These are phyloP conservation scores for Phytophthora boehmeriae DNA, from an alignment of 352 stramenopile genomes.

Conservation along the genomic window DNA sequence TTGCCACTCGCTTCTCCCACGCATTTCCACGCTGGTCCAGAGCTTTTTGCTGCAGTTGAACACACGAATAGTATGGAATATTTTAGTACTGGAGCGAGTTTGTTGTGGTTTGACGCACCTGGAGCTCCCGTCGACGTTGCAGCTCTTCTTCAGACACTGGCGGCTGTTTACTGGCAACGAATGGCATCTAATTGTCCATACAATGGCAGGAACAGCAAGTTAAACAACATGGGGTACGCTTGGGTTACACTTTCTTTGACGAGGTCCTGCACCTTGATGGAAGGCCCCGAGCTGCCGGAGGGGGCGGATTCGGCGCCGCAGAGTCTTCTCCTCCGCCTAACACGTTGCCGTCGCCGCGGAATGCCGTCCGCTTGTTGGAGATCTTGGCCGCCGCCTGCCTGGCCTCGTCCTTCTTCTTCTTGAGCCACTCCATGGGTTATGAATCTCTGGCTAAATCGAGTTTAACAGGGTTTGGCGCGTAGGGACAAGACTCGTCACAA, in stretches of 20 bases:
- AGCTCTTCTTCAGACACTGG: constrained; percentile 60
- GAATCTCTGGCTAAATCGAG: neutral
- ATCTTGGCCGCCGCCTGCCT: constrained; percentile 77
- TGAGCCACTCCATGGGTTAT: constrained; percentile 70
- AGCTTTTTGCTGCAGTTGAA: constrained; percentile 50
- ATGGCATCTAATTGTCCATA: constrained; percentile 41
- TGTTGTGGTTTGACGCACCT: constrained; percentile 38
- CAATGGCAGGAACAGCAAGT: constrained; percentile 1
- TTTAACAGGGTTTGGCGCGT: too few relatives aligned
- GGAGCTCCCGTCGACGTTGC: constrained; percentile 55
- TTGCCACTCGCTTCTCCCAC: constrained; percentile 75
- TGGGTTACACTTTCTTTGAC: neutral
- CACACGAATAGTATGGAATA: neutral
- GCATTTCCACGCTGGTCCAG: constrained; percentile 61
- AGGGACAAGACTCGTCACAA: too few relatives aligned
- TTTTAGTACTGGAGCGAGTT: neutral
- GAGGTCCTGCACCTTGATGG: constrained; percentile 32
- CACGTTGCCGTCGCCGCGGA: constrained; percentile 71
- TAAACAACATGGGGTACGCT: neutral
- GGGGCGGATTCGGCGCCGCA: neutral
- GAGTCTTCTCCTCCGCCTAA: constrained; percentile 40
- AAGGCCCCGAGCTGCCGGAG: constrained; percentile 19
- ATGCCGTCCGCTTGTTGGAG: constrained; percentile 70
- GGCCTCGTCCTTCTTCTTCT: constrained; percentile 84
- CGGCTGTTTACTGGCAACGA: constrained; percentile 45